phyloP scores from a whole-genome alignment of 257 asterid species.

The Petunia secreta region DNA sequence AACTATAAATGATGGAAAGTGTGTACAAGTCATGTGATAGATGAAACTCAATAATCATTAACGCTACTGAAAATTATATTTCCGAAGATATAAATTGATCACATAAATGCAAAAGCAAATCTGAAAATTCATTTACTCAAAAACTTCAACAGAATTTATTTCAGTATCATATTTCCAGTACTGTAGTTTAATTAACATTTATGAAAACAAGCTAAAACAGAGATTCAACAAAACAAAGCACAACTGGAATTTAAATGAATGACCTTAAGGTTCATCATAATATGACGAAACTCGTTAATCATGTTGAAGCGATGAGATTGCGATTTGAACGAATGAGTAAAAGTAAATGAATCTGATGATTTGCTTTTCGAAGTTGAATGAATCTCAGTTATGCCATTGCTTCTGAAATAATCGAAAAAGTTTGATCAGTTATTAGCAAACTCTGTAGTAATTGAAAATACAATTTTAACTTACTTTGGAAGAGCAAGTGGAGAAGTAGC shows the following conservation, averaged over 20 bases:
- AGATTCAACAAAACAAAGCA: neutral
- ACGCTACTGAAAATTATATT: neutral
- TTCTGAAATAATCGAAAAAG: neutral
- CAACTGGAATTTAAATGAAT: neutral
- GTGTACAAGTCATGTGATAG: neutral
- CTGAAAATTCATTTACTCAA: neutral
- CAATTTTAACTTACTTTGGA: constrained; percentile 16
- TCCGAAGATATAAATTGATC: neutral
- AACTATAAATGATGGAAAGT: neutral
- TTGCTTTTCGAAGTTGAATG: neutral
- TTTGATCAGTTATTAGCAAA: constrained; percentile 12
- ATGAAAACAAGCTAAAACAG: neutral
- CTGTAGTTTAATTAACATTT: neutral
- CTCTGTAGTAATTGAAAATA: constrained; percentile 14
- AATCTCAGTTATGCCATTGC: neutral
- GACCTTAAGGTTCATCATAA: constrained; percentile 7
- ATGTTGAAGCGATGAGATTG: constrained; percentile 22
- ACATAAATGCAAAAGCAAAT: neutral
- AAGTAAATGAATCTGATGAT: constrained; percentile 16
- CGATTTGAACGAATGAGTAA: constrained; percentile 13
- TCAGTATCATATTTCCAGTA: neutral
- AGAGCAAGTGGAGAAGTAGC: neutral
- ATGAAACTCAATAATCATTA: neutral
- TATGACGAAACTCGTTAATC: neutral
- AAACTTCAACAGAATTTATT: neutral